Conservation (phyloP, 164 flowering plant species). For the Aristolochia contorta region DNA sequence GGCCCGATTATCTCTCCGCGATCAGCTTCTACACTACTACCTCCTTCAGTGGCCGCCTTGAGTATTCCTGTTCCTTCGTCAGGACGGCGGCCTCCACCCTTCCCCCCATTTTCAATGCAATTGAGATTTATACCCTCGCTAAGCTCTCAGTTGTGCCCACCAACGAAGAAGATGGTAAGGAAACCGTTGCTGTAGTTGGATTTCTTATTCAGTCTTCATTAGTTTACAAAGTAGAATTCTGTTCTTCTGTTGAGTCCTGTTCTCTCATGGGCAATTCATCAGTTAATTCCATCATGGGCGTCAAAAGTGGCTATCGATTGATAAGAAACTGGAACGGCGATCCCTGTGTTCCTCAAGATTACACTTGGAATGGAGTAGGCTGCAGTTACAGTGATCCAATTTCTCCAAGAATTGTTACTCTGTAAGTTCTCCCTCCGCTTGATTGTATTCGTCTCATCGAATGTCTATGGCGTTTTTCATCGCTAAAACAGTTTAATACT, state of each 20-base stretch:
- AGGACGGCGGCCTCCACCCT: conserved; percentile 22
- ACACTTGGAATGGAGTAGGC: conserved; percentile 32
- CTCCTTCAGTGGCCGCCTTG: background rate
- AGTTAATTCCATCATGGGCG: conserved; percentile 31
- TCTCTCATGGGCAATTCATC: background rate
- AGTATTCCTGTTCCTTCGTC: conserved; percentile 9
- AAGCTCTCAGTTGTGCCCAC: background rate
- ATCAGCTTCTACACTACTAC: conserved; percentile 1
- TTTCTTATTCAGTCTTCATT: too few species aligned
- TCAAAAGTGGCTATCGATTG: conserved; percentile 22
- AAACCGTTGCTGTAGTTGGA: too few species aligned
- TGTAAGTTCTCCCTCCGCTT: background rate
- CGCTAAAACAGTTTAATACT: too few species aligned
- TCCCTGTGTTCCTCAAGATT: conserved; percentile 36
- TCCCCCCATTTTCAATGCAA: conserved; percentile 40
- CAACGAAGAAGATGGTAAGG: background rate
- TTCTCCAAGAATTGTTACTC: background rate
- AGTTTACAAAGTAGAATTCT: too few species aligned
- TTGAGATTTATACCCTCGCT: conserved; percentile 22
- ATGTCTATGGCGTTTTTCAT: too few species aligned
- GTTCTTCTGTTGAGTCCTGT: too few species aligned
- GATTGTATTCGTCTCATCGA: background rate
- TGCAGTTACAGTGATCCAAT: conserved; percentile 18
- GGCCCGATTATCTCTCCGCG: conserved; percentile 4
- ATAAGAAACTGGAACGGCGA: conserved; percentile 46